Evolutionary conservation across 2,329 filamentous ascomycete species (phyloP).

Genomic region (Neocucurbitaria cava): DNA sequence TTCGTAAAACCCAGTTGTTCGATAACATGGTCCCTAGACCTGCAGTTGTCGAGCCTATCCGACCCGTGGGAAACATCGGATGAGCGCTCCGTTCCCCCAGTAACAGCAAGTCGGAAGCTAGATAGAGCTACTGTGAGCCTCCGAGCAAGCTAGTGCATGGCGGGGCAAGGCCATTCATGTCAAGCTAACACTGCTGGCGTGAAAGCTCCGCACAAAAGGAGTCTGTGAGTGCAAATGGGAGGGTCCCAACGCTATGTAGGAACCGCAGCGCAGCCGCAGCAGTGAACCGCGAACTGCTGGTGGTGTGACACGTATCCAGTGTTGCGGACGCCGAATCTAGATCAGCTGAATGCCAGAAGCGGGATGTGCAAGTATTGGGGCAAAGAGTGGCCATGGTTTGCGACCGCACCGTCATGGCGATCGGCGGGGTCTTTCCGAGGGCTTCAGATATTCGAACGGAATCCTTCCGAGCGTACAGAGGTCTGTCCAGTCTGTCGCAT

Average conservation of each 20-base stretch:
- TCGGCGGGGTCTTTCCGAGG: constrained; percentile 1
- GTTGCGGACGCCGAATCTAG: constrained; percentile 1
- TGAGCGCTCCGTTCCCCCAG: constrained; percentile 39
- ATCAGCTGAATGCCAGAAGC: background rate
- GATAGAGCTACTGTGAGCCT: constrained; percentile 14
- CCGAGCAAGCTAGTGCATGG: constrained; percentile 17
- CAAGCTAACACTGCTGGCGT: constrained; percentile 21
- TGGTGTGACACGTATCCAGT: constrained; percentile 17
- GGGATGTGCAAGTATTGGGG: background rate
- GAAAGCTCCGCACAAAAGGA: constrained; percentile 34
- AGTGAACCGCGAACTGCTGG: constrained; percentile 8
- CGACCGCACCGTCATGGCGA: constrained; percentile 2
- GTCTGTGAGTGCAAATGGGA: constrained; percentile 16
- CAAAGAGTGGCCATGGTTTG: constrained; percentile 4
- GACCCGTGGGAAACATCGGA: constrained; percentile 28
- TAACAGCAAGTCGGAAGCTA: constrained; percentile 10
- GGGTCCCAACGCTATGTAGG: background rate
- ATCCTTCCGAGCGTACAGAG: background rate
- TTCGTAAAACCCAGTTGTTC: background rate
- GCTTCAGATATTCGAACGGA: background rate
- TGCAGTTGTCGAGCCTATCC: constrained; percentile 19
- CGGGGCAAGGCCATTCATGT: constrained; percentile 23
- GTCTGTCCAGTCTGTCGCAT: background rate
- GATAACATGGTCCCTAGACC: background rate
- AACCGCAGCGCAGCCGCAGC: constrained; percentile 11